Evolutionary conservation across 495 filamentous ascomycete genomes (phyloP).

Genomic region (Penicillium lagena): DNA sequence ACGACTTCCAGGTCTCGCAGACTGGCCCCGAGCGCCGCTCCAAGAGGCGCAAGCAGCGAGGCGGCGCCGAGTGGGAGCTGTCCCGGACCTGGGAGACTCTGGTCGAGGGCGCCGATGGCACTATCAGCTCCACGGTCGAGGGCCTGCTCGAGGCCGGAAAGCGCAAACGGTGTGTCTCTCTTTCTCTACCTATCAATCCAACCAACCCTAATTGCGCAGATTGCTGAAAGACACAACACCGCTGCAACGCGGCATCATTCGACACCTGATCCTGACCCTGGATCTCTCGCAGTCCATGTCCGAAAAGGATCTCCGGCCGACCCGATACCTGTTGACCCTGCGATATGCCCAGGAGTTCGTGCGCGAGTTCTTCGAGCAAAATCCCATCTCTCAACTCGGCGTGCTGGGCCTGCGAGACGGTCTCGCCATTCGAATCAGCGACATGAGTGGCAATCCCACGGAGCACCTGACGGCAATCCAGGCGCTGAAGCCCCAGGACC

Average conservation of each 20-base stretch:
- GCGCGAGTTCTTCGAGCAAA: conserved; percentile 94
- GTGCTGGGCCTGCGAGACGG: conserved; percentile 90
- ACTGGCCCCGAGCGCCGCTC: conserved; percentile 27
- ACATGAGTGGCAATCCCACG: conserved; percentile 84
- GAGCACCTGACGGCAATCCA: conserved; percentile 78
- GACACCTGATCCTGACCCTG: conserved; percentile 85
- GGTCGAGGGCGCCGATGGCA: conserved; percentile 67
- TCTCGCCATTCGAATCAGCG: conserved; percentile 74
- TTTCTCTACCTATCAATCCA: too few species aligned
- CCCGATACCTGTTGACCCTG: conserved; percentile 72
- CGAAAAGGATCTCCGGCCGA: conserved; percentile 91
- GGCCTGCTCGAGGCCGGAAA: conserved; percentile 65
- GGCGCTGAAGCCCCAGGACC: conserved; percentile 66
- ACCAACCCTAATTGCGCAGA: conserved; percentile 28
- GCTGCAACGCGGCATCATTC: conserved; percentile 91
- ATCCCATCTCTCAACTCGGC: conserved; percentile 94
- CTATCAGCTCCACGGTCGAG: conserved; percentile 63
- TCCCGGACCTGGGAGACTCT: conserved; percentile 58
- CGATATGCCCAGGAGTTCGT: conserved; percentile 85
- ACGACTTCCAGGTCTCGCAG: conserved; percentile 54
- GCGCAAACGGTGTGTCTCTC: conserved; percentile 56
- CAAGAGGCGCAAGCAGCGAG: conserved; percentile 46
- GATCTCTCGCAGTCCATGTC: conserved; percentile 90
- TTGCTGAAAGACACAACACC: conserved; percentile 88
- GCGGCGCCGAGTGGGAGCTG: conserved; percentile 52